Conservation (phyloP, 768 basidiomycete species). For the Leccinellum albellum region DNA sequence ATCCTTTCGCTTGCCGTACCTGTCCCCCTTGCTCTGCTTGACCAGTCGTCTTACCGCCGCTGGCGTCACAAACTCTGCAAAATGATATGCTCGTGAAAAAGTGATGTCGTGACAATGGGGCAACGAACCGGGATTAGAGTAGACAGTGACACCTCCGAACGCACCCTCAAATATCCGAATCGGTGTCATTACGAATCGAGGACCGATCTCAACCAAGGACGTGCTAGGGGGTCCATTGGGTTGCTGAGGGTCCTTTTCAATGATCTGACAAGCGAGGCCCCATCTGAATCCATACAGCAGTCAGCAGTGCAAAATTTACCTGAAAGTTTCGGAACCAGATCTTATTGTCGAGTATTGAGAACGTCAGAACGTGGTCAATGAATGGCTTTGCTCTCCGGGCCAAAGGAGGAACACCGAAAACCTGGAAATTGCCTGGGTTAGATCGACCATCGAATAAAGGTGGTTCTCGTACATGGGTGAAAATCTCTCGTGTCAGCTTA, state of each 20-base stretch:
- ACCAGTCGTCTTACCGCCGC: constrained; percentile 68
- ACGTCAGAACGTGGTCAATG: constrained; percentile 95
- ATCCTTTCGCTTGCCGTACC: constrained; percentile 79
- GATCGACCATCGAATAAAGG: background rate
- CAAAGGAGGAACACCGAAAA: constrained; percentile 91
- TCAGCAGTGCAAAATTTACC: constrained; percentile 40
- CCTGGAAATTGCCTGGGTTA: constrained; percentile 45
- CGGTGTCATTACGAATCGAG: constrained; percentile 94
- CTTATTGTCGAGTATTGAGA: constrained; percentile 91
- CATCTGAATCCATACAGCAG: background rate
- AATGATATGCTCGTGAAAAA: background rate
- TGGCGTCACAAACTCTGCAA: constrained; percentile 87
- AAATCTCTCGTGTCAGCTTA: constrained; percentile 84
- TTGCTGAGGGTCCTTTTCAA: constrained; percentile 90
- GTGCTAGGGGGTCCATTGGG: constrained; percentile 82
- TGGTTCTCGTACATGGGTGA: constrained; percentile 70
- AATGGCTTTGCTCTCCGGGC: constrained; percentile 93
- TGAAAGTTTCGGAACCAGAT: constrained; percentile 99
- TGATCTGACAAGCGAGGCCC: constrained; percentile 52
- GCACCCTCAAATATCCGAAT: constrained; percentile 98
- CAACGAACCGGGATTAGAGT: constrained; percentile 86
- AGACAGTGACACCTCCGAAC: constrained; percentile 92
- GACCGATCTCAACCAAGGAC: constrained; percentile 94
- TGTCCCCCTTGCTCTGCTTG: constrained; percentile 71
- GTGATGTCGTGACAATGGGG: background rate